Conservation (phyloP, 208 protist genomes). For the Wallacemonas rigidus region DNA sequence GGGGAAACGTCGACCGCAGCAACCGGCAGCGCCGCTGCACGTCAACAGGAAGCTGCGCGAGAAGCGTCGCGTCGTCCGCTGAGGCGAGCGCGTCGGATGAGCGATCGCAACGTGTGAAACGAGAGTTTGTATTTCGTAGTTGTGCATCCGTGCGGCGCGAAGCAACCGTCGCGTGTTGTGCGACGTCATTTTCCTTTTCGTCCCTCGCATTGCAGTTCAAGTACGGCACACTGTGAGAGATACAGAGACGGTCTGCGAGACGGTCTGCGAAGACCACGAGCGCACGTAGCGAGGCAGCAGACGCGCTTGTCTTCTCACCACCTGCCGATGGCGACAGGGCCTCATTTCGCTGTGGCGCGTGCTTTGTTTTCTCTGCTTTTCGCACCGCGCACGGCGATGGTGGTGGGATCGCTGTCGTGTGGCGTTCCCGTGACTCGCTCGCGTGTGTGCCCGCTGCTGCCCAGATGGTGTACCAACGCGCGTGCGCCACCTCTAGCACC, state of each 20-base stretch:
- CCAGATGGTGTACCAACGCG: slow-evolving; percentile 30
- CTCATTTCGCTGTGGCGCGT: not conserved
- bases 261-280: slow-evolving; percentile 2
- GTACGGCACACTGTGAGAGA: not conserved
- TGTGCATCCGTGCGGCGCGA: no score
- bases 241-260: not conserved
- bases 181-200: no score
- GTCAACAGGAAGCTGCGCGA: slow-evolving; percentile 32
- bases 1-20: slow-evolving; percentile 63
- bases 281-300: not conserved
- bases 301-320: not conserved
- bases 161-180: no score
- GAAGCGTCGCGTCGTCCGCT: not conserved
- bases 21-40: slow-evolving; percentile 69
- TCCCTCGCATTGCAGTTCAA: no score
- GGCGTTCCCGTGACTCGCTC: no score
- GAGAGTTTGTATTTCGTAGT: no score
- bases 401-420: no score
- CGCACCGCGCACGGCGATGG: no score
- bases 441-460: not conserved
- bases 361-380: not conserved
- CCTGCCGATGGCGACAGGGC: no score
- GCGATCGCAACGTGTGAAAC: not conserved
- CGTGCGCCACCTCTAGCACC: slow-evolving; percentile 51
- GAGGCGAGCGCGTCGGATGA: not conserved